Percentiles rank a stretch among this genome's conserved stretches.
These are phyloP conservation scores for Astraeus odoratus DNA, from an alignment of 768 basidiomycete genomes.

Conservation along the genomic window DNA sequence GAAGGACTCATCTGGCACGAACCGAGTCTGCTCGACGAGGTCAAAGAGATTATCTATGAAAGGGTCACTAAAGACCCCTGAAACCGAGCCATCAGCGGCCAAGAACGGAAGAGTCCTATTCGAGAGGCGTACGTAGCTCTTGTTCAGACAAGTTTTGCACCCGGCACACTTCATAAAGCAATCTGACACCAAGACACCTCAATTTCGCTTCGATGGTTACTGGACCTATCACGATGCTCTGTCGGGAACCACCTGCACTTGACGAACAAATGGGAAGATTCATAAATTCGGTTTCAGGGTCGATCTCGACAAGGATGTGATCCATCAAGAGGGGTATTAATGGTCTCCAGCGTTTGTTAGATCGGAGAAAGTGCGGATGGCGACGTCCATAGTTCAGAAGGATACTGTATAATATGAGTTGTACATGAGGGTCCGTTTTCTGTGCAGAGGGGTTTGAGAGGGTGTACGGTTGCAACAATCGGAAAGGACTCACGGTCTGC, in stretches of 20 bases:
- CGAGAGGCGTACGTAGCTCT: conserved; percentile 63
- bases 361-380: conserved; percentile 63
- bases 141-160: conserved; percentile 75
- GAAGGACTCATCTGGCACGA: conserved; percentile 84
- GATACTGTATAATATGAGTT: conserved; percentile 72
- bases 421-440: conserved; percentile 82
- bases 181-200: conserved; percentile 57
- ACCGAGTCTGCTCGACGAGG: conserved; percentile 86
- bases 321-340: conserved; percentile 82
- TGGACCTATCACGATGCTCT: conserved; percentile 34
- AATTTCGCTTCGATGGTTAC: conserved; percentile 84
- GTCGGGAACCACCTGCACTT: conserved; percentile 19
- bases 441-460: conserved; percentile 21
- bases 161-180: conserved; percentile 90
- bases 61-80: conserved; percentile 72
- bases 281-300: conserved; percentile 62
- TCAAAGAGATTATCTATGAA: conserved; percentile 91
- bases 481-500: conserved; percentile 43
- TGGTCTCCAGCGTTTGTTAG: conserved; percentile 77
- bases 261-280: conserved; percentile 38
- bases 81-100: conserved; percentile 2
- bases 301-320: conserved; percentile 74
- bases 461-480: background rate
- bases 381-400: conserved; percentile 72
- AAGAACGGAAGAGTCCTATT: background rate